A percentile compares a stretch with the other conserved stretches of the same genome.
Evolutionary conservation across 768 basidiomycete genomes (phyloP).

Genomic region (Mycena albidolilacea): DNA sequence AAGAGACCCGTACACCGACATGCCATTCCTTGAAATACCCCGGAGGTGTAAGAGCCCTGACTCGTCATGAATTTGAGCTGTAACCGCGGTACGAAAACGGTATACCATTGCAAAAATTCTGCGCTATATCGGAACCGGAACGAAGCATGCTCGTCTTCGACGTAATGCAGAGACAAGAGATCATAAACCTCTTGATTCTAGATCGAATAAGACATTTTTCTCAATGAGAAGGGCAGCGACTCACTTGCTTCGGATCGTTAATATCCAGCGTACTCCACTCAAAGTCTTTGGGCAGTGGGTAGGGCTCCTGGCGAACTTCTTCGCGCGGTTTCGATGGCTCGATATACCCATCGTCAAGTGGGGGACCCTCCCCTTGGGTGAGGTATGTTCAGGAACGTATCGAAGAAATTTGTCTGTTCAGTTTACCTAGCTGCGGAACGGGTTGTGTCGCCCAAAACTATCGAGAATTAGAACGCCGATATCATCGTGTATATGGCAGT

Average conservation of each 20-base stretch:
- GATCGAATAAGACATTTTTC: constrained; percentile 16
- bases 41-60: constrained; percentile 94
- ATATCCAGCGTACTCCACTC: constrained; percentile 92
- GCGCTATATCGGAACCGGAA: constrained; percentile 97
- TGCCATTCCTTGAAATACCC: constrained; percentile 97
- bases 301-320: constrained; percentile 90
- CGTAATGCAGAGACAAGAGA: constrained; percentile 92
- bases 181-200: constrained; percentile 94
- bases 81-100: constrained; percentile 13
- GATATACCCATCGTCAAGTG: constrained; percentile 87
- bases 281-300: constrained; percentile 91
- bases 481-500: background rate
- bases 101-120: constrained; percentile 93
- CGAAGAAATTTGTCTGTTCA: background rate
- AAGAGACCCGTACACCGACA: constrained; percentile 92
- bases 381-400: background rate
- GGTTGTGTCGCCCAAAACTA: constrained; percentile 99
- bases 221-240: constrained; percentile 29
- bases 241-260: constrained; percentile 79
- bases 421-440: constrained; percentile 85
- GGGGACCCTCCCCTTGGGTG: constrained; percentile 71
- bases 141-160: constrained; percentile 94
- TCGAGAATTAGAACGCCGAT: constrained; percentile 19
- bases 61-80: constrained; percentile 11
- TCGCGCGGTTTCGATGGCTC: constrained; percentile 83